These are phyloP conservation scores for Suhomyces kilbournensis DNA, from an alignment of 805 yeast species.

Conservation along the genomic window DNA sequence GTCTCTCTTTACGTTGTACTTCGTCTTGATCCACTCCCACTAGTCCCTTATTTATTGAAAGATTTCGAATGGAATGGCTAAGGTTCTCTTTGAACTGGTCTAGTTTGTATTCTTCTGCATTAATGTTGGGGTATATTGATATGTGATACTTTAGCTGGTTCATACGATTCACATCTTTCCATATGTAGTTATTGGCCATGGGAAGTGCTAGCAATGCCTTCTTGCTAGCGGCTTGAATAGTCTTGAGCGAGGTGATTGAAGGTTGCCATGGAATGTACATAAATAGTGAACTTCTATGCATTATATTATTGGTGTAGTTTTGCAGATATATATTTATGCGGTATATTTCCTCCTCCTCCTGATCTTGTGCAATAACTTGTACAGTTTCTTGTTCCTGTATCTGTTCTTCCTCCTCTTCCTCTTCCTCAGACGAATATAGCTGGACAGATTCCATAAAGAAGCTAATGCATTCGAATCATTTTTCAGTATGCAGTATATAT, in stretches of 20 bases:
- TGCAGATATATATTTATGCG: constrained; percentile 11
- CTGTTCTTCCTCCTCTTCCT: constrained; percentile 6
- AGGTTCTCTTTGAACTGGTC: constrained; percentile 8
- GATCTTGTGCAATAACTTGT: background rate
- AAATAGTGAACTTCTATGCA: constrained; percentile 10
- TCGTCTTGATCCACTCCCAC: constrained; percentile 4
- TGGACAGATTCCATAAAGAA: background rate
- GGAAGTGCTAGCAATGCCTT: constrained; percentile 4
- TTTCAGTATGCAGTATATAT: background rate
- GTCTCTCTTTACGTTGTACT: background rate
- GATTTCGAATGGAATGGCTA: background rate
- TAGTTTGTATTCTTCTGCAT: constrained; percentile 7
- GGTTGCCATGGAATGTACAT: constrained; percentile 20
- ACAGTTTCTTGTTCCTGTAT: constrained; percentile 5
- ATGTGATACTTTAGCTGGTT: constrained; percentile 14
- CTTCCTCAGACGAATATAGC: background rate
- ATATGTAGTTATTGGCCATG: constrained; percentile 6
- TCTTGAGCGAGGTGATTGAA: background rate
- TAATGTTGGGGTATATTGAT: constrained; percentile 15
- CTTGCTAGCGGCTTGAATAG: constrained; percentile 4
- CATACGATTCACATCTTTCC: constrained; percentile 6
- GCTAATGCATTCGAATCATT: background rate
- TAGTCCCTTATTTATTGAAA: constrained; percentile 1
- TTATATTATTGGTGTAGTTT: constrained; percentile 17
- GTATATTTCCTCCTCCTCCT: background rate